Base-by-base conservation (phyloP, 1,284 basidiomycete species). In the Sanghuangporus weigelae region DNA sequence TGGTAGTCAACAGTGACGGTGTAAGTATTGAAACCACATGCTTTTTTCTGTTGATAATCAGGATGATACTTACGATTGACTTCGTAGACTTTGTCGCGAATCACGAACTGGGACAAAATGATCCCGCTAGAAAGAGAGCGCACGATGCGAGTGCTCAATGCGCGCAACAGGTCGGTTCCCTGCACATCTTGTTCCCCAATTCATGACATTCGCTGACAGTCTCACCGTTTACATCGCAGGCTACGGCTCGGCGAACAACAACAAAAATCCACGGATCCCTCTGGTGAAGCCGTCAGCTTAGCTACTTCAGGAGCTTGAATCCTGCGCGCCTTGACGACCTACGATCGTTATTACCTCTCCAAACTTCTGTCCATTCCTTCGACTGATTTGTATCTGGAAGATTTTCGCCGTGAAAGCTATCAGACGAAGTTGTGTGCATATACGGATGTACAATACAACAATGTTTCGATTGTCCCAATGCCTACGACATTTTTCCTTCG, bases 1-100 rank as follows among this genome's bases (percentile, higher is more conserved):
- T 69, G 57, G 63, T 69, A n/a, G 68, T 69, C 3, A 69, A 69
- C 57, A 66, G 64, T n/a, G 67, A 69, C 58, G 66, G 68, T 38
- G 68, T 68, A 46, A 44, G 68, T 63, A 49, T 21, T 12, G 21
- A 35, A 21, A 12, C 36, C 21, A 8, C 14, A 44, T 42, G 23
- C 38, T 3, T 11, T 14, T 4, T 16, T 19, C 2, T 54, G 11
- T 2, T n/a, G 6, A 7, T 16, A 6, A 44, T 16, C 16, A n/a
- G 10, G 14, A 31, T 11, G 53, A 54, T 38, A 36, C 31, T 36
- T 10, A 54, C 10, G 4, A 14, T 7, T 57, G 40, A 46, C 44
- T n/a, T 5, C 26, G 36, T 44, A 62, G 60, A 62, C 60, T 23
- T 56, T 62, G 42, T 62, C 60, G 23, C 36, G 53, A 12, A 62